Evolutionary conservation across 495 filamentous ascomycete genomes (phyloP), one percentile per base, ranked within the genome.

Genomic region (Saxophila tyrrhenica): DNA sequence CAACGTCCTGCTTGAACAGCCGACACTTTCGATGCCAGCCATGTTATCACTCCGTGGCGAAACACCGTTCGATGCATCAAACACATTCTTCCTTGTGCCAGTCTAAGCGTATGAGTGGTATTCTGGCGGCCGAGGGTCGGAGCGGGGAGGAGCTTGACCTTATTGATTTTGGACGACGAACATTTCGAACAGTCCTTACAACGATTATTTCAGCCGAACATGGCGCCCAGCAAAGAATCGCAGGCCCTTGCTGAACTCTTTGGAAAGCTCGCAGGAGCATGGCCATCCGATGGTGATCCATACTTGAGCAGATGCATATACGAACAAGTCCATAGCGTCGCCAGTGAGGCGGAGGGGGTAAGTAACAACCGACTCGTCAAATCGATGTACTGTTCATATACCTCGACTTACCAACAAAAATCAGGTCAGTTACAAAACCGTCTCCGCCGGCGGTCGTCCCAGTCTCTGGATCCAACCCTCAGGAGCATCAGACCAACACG

Each of bases 221-320:
- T 56, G 54, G 23, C 54, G 13, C 54, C 54, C 22, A 56, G 54
- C 54, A 56, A 51, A 32, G 54, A 56, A 25, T 51, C 54, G 9
- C 32, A 7, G 10, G 3, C 8, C 17, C 54, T 56, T n/a, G 32
- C 39, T 22, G 39, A 50, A 20, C 23, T 51, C 38, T 56, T 51
- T 24, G 16, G 25, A 17, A 5, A 15, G 16, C 39, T 56, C 39
- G 19, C 13, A 16, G 25, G 25, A 1, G 32, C 24, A 25, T 17
- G 15, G 16, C 47, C 53, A 15, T 15, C 47, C 15, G 21, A 25
- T 42, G 47, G 39, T 10, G 39, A 56, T 45, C 15, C 24, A 0
- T 25, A 19, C 29, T 16, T 51, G 2, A 3, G 29, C 11, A 20
- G 54, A 15, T 15, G 23, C 2, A n/a, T 48, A 8, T 56, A 56